A percentile compares a stretch with the other conserved stretches of the same genome.
These are phyloP conservation scores for Paratinospora sagittata DNA, from an alignment of 164 flowering plant species.

Conservation along the genomic window DNA sequence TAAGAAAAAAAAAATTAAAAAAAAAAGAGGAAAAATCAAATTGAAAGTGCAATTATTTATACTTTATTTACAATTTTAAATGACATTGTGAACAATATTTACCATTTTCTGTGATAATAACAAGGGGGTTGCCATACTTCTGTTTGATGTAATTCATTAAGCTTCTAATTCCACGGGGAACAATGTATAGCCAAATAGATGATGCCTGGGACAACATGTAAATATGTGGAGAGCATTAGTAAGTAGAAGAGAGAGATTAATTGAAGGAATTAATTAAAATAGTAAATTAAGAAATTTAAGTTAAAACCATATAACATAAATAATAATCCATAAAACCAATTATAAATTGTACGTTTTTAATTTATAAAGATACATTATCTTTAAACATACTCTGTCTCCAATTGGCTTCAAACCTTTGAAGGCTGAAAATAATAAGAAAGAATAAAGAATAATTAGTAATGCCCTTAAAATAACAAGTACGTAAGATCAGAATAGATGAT, in stretches of 20 bases:
- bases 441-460: background rate
- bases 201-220: constrained; percentile 48
- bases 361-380: no score
- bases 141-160: constrained; percentile 79
- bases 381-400: constrained; percentile 59
- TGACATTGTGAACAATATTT: no score
- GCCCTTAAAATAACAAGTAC: no score
- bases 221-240: no score
- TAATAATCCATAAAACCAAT: no score
- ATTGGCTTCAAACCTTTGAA: constrained; percentile 45
- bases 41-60: background rate
- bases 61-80: background rate
- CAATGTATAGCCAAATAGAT: constrained; percentile 86
- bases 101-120: constrained; percentile 91
- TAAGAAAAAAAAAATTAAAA: no score
- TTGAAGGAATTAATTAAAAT: no score
- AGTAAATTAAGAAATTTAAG: no score
- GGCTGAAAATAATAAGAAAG: constrained; percentile 39
- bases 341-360: no score
- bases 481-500: no score
- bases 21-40: constrained; percentile 7
- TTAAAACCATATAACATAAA: no score
- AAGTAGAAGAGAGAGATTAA: no score
- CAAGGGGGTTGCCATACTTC: constrained; percentile 74
- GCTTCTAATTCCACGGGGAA: constrained; percentile 75